Conservation (phyloP, 805 yeast genomes). For the Yamadazyma ubonensis region DNA sequence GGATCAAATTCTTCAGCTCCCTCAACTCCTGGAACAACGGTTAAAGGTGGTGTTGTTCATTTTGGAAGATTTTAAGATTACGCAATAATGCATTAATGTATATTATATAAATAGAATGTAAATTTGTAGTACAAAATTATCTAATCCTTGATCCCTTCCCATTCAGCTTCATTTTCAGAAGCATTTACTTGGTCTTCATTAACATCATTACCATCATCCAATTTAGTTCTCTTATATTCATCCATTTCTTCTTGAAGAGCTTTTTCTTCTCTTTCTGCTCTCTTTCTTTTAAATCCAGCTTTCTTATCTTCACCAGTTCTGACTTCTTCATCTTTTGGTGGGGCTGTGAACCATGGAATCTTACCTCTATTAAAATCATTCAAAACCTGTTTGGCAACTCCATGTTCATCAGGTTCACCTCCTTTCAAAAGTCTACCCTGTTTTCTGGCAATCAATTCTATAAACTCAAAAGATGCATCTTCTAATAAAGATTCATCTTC, state of each 20-base stretch:
- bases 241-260: conserved; percentile 24
- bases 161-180: conserved; percentile 17
- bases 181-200: conserved; percentile 17
- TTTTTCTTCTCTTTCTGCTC: conserved; percentile 47
- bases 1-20: conserved; percentile 18
- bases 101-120: conserved; percentile 8
- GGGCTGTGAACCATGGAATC: conserved; percentile 96
- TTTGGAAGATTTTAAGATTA: conserved; percentile 26
- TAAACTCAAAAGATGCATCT: conserved; percentile 59
- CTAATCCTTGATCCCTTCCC: conserved; percentile 29
- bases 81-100: conserved; percentile 8
- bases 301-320: conserved; percentile 58
- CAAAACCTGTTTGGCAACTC: conserved; percentile 85
- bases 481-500: conserved; percentile 48
- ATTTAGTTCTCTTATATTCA: conserved; percentile 19
- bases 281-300: conserved; percentile 51
- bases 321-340: conserved; percentile 71
- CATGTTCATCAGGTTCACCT: conserved; percentile 95
- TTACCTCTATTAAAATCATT: conserved; percentile 96
- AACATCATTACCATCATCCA: conserved; percentile 13
- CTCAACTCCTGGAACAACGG: conserved; percentile 23
- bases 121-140: neutral
- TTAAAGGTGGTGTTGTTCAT: conserved; percentile 26
- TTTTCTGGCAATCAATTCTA: conserved; percentile 88
- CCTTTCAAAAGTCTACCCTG: conserved; percentile 92